Conservation (phyloP, 2,329 filamentous ascomycete genomes). For the Corynespora cassiicola region DNA sequence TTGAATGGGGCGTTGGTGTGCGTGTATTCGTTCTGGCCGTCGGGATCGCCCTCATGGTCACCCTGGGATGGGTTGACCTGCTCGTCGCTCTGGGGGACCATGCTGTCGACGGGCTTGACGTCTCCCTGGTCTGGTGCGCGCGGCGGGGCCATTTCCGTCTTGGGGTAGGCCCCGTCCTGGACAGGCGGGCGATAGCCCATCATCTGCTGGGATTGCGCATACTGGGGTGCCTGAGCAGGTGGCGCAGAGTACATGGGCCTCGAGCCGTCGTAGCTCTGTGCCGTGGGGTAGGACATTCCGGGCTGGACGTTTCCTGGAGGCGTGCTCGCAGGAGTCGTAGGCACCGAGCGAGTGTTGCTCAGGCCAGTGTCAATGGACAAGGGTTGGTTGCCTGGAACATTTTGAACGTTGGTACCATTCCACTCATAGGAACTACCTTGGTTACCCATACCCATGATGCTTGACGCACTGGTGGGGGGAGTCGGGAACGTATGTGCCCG, state of each 20-base stretch:
- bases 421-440: conserved; percentile 82
- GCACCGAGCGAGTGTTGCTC: conserved; percentile 83
- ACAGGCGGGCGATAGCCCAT: conserved; percentile 67
- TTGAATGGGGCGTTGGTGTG: conserved; percentile 78
- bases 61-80: conserved; percentile 60
- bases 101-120: conserved; percentile 68
- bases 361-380: conserved; percentile 83
- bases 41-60: conserved; percentile 75
- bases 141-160: conserved; percentile 88
- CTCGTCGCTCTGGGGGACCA: conserved; percentile 56
- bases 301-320: conserved; percentile 83
- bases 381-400: conserved; percentile 68
- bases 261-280: conserved; percentile 76
- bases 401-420: conserved; percentile 58
- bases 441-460: conserved; percentile 77
- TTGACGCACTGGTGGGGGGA: conserved; percentile 90
- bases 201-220: conserved; percentile 69
- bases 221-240: conserved; percentile 71
- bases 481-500: conserved; percentile 93
- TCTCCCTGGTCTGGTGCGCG: conserved; percentile 67
- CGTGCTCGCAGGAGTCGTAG: conserved; percentile 88
- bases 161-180: conserved; percentile 70
- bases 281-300: conserved; percentile 77
- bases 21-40: conserved; percentile 84
- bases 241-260: conserved; percentile 80